Evolutionary conservation across 805 yeast species (phyloP), one percentile per base, ranked within the genome.

Genomic region (Candida vartiovaarae): DNA sequence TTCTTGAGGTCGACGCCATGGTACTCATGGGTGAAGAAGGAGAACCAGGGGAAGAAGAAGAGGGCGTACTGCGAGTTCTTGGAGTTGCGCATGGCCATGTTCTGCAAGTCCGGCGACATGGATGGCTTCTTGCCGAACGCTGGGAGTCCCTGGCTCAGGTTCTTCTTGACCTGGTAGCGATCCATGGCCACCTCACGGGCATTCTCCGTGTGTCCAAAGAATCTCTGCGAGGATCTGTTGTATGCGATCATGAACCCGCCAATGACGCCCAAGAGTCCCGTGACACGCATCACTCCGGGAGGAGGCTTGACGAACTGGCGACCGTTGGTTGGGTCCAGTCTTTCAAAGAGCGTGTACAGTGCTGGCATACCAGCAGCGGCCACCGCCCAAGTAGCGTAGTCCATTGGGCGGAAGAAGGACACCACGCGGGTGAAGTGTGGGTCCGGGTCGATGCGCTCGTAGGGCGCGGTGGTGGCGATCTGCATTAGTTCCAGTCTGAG

Each of bases 171-270:
- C 63, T 86, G 89, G 59, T 70, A 80, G 61, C 95, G 72, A 63
- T 87, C 95, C 64, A 72, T 78, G 44, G 59, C 59, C 42, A 84
- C 87, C 64, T 86, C 95, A 50, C 80, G 67, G 31, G 68, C 54
- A 64, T 86, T 86, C 65, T 87, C 95, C 25, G 73, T 52, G 69
- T 78, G 76, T 27, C 95, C 95, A 73, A 82, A 78, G 65, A 86
- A 86, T 59, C 95, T 75, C 61, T 74, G 72, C 26, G 82, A 68
- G 8, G 90, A 79, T 48, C 76, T 68, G 39, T 75, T 74, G 64
- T 85, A 87, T 33, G 89, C 84, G 41, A 78, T 65, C 48, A 79
- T 64, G 61, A 87, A 86, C 1, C 95, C 95, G 42, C 89, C 90
- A 41, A 74, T 56, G 32, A 74, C 63, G 8, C 95, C 95, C 41